Conservation (phyloP, 495 filamentous ascomycete genomes). For the Penicillium verhagenii region DNA sequence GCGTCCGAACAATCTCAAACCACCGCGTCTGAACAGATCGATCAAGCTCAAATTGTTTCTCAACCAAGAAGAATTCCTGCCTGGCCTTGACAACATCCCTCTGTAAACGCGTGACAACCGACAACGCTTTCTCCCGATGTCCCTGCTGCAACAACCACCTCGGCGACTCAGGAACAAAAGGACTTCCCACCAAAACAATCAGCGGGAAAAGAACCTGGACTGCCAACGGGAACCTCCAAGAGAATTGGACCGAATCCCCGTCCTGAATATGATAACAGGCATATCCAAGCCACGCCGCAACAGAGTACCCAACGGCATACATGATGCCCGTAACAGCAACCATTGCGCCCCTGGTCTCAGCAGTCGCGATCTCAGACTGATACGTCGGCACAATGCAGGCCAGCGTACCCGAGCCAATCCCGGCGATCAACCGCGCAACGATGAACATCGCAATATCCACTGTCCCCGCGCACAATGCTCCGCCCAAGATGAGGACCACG, state of each 20-base stretch:
- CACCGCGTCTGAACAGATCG: conserved; percentile 8
- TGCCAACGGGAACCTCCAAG: conserved; percentile 37
- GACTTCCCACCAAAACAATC: conserved; percentile 24
- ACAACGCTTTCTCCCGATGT: conserved; percentile 21
- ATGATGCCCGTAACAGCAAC: conserved; percentile 32
- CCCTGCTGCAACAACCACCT: conserved; percentile 35
- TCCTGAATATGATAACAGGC: conserved; percentile 25
- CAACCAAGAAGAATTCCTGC: conserved; percentile 27
- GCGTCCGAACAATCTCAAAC: conserved; percentile 33
- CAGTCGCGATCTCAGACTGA: conserved; percentile 38
- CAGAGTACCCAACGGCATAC: conserved; percentile 30
- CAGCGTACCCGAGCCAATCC: conserved; percentile 35
- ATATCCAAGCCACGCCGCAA: conserved; percentile 35
- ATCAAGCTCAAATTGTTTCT: conserved; percentile 28
- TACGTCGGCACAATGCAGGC: conserved; percentile 38
- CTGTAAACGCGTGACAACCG: conserved; percentile 25
- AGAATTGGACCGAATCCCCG: not conserved
- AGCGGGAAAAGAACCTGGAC: conserved; percentile 31
- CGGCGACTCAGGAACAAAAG: conserved; percentile 31
- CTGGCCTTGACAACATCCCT: conserved; percentile 16
- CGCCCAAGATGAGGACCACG: conserved; percentile 30
- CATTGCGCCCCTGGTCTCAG: conserved; percentile 36
- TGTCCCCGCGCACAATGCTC: conserved; percentile 34
- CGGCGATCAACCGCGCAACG: conserved; percentile 35
- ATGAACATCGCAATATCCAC: conserved; percentile 43